These are phyloP conservation scores for Neonectria sp. DNA, from an alignment of 2,329 filamentous ascomycete genomes.

Conservation along the genomic window DNA sequence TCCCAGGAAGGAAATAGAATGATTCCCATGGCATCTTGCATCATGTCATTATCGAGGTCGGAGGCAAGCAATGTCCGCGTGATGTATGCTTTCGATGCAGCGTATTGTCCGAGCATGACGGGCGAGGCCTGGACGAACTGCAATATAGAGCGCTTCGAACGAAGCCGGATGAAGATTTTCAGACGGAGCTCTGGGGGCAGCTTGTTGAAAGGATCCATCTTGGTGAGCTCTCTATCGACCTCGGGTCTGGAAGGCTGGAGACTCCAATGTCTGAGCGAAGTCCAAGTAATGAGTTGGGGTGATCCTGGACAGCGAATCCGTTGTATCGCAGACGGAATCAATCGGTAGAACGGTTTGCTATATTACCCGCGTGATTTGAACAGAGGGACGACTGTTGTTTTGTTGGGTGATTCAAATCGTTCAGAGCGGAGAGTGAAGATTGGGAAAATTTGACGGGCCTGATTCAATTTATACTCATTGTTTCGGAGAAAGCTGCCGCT, in stretches of 20 bases:
- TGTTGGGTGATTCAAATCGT: too few species aligned
- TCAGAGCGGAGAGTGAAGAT: too few species aligned
- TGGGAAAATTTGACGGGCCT: not conserved
- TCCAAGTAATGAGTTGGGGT: not conserved
- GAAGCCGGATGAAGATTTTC: conserved; percentile 3
- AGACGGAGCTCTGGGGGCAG: conserved; percentile 23
- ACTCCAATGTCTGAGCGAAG: not conserved
- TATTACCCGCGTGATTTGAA: too few species aligned
- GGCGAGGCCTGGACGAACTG: conserved; percentile 21
- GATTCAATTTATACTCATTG: not conserved
- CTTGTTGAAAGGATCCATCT: not conserved
- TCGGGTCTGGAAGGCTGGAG: not conserved
- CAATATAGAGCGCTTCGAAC: conserved; percentile 11
- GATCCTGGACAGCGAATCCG: too few species aligned
- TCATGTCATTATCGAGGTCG: conserved; percentile 25
- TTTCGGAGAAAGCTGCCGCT: not conserved
- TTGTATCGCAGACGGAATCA: too few species aligned
- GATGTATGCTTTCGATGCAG: conserved; percentile 13
- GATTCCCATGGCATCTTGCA: conserved; percentile 32
- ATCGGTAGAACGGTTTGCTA: too few species aligned
- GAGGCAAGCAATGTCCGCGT: conserved; percentile 3
- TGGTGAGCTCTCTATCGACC: not conserved
- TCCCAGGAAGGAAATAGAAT: conserved; percentile 15
- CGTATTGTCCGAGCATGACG: conserved; percentile 21
- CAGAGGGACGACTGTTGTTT: too few species aligned